phyloP scores from a whole-genome alignment of 208 protist species.

The Histomonas meleagridis region DNA sequence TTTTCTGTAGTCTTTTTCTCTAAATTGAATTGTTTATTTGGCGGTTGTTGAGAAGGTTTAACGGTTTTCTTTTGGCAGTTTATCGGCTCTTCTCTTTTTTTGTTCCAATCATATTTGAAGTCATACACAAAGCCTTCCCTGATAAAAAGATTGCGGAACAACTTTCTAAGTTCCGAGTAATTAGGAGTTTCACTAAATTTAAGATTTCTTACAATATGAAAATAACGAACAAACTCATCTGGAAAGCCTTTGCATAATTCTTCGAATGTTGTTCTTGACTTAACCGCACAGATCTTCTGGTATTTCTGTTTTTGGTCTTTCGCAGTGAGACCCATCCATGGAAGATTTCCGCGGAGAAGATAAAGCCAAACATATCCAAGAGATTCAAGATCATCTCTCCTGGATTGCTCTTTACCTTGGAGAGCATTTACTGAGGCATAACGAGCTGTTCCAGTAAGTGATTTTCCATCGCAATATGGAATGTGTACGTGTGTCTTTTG shows the following conservation, averaged over 20 bases:
- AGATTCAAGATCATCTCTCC: slow-evolving; percentile 65
- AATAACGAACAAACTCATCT: slow-evolving; percentile 35
- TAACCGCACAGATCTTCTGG: neutral
- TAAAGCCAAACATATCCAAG: slow-evolving; percentile 95
- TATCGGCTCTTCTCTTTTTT: too few relatives aligned
- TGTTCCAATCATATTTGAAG: slow-evolving; percentile 95
- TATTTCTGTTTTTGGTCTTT: neutral
- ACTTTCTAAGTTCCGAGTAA: slow-evolving; percentile 87
- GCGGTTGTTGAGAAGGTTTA: too few relatives aligned
- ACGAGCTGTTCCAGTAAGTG: slow-evolving; percentile 89
- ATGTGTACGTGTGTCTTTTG: slow-evolving; percentile 91
- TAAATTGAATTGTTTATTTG: too few relatives aligned
- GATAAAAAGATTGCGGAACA: slow-evolving; percentile 77
- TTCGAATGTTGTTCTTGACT: neutral
- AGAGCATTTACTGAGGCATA: slow-evolving; percentile 98
- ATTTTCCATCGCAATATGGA: slow-evolving; percentile 92
- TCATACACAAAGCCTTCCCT: slow-evolving; percentile 86
- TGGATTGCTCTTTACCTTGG: slow-evolving; percentile 79
- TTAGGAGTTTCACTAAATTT: slow-evolving; percentile 94
- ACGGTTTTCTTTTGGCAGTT: too few relatives aligned
- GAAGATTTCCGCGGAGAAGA: slow-evolving; percentile 85
- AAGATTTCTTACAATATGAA: slow-evolving; percentile 82
- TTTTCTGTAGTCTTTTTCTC: too few relatives aligned
- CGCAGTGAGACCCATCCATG: slow-evolving; percentile 80
- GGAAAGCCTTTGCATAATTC: neutral